These are phyloP conservation scores for Tricholoma saponaceum DNA, from an alignment of 768 basidiomycete species.

Conservation along the genomic window DNA sequence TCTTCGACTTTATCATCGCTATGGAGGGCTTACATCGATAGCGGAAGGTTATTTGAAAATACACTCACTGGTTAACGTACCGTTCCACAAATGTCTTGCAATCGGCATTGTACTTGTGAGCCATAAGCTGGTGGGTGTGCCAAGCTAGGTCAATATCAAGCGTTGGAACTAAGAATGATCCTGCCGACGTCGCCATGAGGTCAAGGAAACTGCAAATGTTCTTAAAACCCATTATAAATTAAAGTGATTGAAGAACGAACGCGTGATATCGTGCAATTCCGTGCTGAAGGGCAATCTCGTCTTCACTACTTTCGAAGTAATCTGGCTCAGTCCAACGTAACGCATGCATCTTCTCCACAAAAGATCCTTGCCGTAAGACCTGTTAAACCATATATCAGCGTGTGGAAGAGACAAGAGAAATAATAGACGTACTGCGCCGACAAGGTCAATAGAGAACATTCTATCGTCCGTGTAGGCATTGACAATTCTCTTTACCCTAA, in stretches of 20 bases:
- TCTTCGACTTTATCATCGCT: slow-evolving; percentile 33
- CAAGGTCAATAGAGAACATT: slow-evolving; percentile 11
- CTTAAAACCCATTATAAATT: neutral
- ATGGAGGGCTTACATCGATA: neutral
- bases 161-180: slow-evolving; percentile 43
- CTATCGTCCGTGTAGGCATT: slow-evolving; percentile 7
- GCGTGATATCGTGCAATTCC: slow-evolving; percentile 49
- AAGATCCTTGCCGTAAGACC: slow-evolving; percentile 35
- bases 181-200: slow-evolving; percentile 34
- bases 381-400: neutral
- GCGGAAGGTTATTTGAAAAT: neutral
- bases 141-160: slow-evolving; percentile 63
- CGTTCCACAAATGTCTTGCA: slow-evolving; percentile 33
- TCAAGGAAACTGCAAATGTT: slow-evolving; percentile 37
- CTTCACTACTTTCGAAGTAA: slow-evolving; percentile 27
- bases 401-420: neutral
- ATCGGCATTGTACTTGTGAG: slow-evolving; percentile 35
- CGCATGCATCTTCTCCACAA: slow-evolving; percentile 40
- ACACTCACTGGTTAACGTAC: slow-evolving; percentile 43
- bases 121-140: slow-evolving; percentile 61
- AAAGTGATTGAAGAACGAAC: slow-evolving; percentile 16
- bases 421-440: slow-evolving; percentile 8
- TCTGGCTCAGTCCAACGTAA: slow-evolving; percentile 40
- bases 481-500: slow-evolving; percentile 3
- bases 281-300: slow-evolving; percentile 34